phyloP scores from a whole-genome alignment of 805 yeast genomes.

The Torulaspora delbrueckii region DNA sequence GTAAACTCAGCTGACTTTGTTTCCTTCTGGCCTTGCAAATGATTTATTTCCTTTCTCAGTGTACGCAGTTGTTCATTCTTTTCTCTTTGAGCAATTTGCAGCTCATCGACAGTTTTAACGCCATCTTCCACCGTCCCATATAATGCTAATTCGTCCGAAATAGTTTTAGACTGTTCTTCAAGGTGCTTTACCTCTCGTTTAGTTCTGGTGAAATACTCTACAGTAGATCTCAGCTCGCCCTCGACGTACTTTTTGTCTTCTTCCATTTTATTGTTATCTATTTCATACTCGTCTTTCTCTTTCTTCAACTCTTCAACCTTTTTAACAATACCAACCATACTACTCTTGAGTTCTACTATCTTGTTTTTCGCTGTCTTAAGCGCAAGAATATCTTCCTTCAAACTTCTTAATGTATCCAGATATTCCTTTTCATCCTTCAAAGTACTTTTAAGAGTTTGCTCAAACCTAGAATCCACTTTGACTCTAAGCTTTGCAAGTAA shows the following conservation, averaged over 20 bases:
- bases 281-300: conserved; percentile 28
- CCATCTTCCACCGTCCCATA: conserved; percentile 19
- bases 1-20: conserved; percentile 20
- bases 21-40: conserved; percentile 27
- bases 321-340: neutral
- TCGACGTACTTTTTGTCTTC: conserved; percentile 18
- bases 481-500: conserved; percentile 32
- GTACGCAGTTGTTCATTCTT: conserved; percentile 21
- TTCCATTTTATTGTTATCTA: conserved; percentile 22
- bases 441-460: conserved; percentile 34
- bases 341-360: conserved; percentile 15
- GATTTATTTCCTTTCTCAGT: conserved; percentile 22
- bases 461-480: conserved; percentile 32
- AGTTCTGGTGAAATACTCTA: conserved; percentile 26
- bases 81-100: conserved; percentile 20
- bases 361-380: conserved; percentile 9
- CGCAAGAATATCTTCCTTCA: conserved; percentile 25
- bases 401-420: conserved; percentile 17
- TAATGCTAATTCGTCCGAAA: conserved; percentile 27
- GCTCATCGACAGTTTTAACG: conserved; percentile 28
- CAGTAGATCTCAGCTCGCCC: conserved; percentile 27
- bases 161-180: conserved; percentile 18
- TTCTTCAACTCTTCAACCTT: conserved; percentile 16
- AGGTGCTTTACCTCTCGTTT: conserved; percentile 26
- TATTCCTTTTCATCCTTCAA: conserved; percentile 34